Percentiles rank a stretch among this genome's conserved stretches.
These are phyloP conservation scores for Ustilago lituana DNA, from an alignment of 1,284 basidiomycete genomes.

Conservation along the genomic window DNA sequence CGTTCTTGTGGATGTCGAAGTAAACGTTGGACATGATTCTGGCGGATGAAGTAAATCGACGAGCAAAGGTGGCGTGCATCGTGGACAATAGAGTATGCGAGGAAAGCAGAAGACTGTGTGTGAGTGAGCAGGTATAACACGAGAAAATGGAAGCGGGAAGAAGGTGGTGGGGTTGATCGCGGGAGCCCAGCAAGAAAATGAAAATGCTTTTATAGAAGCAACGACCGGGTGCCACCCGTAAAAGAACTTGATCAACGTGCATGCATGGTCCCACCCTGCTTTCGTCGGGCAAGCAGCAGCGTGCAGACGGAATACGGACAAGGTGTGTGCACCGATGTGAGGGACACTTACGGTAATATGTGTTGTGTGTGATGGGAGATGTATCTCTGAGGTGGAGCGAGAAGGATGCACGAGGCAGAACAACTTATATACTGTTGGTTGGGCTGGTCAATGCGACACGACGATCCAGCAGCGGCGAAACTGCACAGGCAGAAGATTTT, in stretches of 20 bases:
- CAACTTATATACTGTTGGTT: constrained; percentile 16
- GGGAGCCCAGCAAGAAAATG: no score
- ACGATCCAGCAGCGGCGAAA: constrained; percentile 18
- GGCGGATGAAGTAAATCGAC: constrained; percentile 58
- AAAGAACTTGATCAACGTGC: neutral
- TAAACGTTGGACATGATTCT: constrained; percentile 72
- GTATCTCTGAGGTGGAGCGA: neutral
- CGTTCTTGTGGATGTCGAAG: constrained; percentile 74
- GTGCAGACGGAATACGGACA: no score
- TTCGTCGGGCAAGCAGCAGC: no score
- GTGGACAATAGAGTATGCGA: neutral
- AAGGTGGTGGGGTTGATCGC: no score
- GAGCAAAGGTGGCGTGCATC: constrained; percentile 56
- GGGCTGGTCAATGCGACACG: constrained; percentile 39
- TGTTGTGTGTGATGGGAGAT: constrained; percentile 5
- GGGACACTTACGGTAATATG: constrained; percentile 27
- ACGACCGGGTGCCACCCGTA: no score
- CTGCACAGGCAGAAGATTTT: constrained; percentile 27
- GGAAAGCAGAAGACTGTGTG: constrained; percentile 31
- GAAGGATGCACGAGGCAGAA: neutral
- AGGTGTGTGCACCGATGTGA: no score
- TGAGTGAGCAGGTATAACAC: constrained; percentile 48
- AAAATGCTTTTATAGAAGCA: no score
- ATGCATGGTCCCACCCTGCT: no score
- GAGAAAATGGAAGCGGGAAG: no score